A percentile compares a stretch with the other conserved stretches of the same genome.
These are phyloP conservation scores for Ceratocystis huliohia DNA, from an alignment of 2,329 filamentous ascomycete species.

Conservation along the genomic window DNA sequence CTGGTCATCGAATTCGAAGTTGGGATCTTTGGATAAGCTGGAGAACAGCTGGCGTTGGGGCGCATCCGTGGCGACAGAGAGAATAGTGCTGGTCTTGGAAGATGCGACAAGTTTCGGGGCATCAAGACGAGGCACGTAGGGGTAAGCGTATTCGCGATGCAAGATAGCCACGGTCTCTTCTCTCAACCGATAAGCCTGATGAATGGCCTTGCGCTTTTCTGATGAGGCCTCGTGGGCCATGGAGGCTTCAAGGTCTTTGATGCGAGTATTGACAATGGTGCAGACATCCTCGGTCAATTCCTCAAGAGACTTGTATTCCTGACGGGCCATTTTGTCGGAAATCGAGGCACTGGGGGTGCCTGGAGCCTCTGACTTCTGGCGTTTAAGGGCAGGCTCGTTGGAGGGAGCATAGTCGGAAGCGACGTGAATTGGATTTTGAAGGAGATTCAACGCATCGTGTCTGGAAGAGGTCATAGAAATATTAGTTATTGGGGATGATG, in stretches of 20 bases:
- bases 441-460: constrained; percentile 31
- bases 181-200: constrained; percentile 13
- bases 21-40: constrained; percentile 45
- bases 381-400: constrained; percentile 45
- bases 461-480: constrained; percentile 29
- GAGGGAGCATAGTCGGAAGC: constrained; percentile 40
- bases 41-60: constrained; percentile 72
- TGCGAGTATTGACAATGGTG: constrained; percentile 35
- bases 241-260: constrained; percentile 36
- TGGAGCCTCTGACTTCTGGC: constrained; percentile 43
- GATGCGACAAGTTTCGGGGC: constrained; percentile 7
- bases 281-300: constrained; percentile 50
- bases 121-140: constrained; percentile 22
- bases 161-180: constrained; percentile 50
- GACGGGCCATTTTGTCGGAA: constrained; percentile 40
- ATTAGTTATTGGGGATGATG: not conserved
- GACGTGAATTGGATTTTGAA: constrained; percentile 36
- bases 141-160: constrained; percentile 46
- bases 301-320: constrained; percentile 48
- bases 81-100: constrained; percentile 36
- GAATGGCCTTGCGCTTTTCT: constrained; percentile 21
- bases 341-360: constrained; percentile 33
- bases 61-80: constrained; percentile 67
- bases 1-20: constrained; percentile 24
- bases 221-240: constrained; percentile 23